Percentiles rank a stretch among this genome's conserved stretches.
Conservation (phyloP, 108 stramenopile species). For the Seminavis robusta region DNA sequence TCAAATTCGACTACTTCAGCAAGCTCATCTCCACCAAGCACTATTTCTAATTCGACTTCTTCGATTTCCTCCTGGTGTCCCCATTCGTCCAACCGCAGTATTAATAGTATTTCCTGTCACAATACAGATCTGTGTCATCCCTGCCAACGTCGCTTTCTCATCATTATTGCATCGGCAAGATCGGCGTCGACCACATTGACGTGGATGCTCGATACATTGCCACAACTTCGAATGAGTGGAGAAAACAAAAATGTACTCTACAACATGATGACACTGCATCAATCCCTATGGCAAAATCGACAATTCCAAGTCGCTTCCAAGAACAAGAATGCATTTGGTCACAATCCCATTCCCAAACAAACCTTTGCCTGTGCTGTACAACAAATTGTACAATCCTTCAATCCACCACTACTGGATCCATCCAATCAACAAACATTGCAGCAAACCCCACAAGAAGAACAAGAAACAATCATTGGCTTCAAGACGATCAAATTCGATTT, state of each 20-base stretch:
- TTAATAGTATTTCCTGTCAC: no score
- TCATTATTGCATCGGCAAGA: constrained; percentile 25
- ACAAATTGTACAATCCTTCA: not conserved
- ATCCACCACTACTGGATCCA: not conserved
- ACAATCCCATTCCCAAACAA: not conserved
- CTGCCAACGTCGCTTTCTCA: constrained; percentile 22
- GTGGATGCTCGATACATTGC: constrained; percentile 28
- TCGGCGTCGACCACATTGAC: constrained; percentile 30
- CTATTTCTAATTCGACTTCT: no score
- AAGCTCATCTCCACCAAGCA: no score
- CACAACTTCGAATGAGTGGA: constrained; percentile 21
- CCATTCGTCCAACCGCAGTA: no score
- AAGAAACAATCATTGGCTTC: not conserved
- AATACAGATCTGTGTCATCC: constrained; percentile 20
- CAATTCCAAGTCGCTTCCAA: no score
- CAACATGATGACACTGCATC: constrained; percentile 11
- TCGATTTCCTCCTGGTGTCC: no score
- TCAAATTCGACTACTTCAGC: no score
- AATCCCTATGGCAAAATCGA: no score
- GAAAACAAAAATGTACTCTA: constrained; percentile 28
- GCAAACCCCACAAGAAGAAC: not conserved
- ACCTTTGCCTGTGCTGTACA: not conserved
- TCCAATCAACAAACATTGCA: not conserved
- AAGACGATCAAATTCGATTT: not conserved
- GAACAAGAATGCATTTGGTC: no score